A percentile compares a stretch with the other conserved stretches of the same genome.
Evolutionary conservation across 345 rosid species (phyloP).

Genomic region (Salix dunnii): DNA sequence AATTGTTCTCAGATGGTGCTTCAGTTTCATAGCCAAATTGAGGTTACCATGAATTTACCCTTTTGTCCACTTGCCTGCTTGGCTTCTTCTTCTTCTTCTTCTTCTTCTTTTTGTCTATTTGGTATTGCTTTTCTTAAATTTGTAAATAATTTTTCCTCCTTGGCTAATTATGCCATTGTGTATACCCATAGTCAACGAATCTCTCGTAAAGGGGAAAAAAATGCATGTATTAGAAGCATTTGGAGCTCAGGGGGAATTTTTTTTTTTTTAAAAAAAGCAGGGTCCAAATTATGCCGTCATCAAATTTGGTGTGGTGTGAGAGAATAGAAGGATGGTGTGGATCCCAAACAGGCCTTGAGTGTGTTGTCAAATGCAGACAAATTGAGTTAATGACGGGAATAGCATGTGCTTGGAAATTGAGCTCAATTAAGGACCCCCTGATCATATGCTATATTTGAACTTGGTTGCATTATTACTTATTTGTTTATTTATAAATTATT

Average conservation of each 20-base stretch:
- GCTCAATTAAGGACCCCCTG: constrained; percentile 5
- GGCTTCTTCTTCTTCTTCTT: too few species aligned
- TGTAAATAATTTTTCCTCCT: not conserved
- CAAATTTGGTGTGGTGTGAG: not conserved
- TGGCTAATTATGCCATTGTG: not conserved
- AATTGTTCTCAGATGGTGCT: constrained; percentile 75
- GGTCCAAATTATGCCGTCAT: not conserved
- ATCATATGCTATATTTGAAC: not conserved
- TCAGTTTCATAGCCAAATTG: constrained; percentile 55
- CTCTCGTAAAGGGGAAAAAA: not conserved
- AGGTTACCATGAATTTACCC: constrained; percentile 38
- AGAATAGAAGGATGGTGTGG: not conserved
- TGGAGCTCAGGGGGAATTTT: not conserved
- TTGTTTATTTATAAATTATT: constrained; percentile 6
- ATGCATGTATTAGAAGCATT: not conserved
- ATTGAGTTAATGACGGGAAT: constrained; percentile 19
- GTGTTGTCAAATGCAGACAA: constrained; percentile 21
- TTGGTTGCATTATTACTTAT: constrained; percentile 14
- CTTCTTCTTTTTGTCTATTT: not conserved
- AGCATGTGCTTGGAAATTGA: constrained; percentile 12
- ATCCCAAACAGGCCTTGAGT: constrained; percentile 4
- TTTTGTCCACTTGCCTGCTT: not conserved
- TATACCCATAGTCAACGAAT: not conserved
- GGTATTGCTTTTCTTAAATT: not conserved
- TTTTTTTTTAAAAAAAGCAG: too few species aligned